phyloP scores from a whole-genome alignment of 371 early-diverging fungal genomes.

The Mucor circinelloides region DNA sequence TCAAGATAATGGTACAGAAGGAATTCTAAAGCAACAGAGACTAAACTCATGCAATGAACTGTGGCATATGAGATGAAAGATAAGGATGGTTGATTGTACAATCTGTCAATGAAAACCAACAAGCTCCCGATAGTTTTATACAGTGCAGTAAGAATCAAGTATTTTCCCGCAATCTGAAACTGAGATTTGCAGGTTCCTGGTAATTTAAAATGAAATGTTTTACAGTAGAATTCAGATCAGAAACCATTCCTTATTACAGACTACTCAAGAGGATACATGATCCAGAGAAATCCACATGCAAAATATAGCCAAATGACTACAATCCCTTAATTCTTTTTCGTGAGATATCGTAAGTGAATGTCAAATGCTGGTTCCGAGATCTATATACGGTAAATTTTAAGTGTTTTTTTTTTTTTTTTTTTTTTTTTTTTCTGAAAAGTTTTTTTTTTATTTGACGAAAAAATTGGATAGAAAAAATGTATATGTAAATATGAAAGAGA shows the following conservation, averaged over 20 bases:
- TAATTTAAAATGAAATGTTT: background rate
- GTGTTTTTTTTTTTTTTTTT: background rate
- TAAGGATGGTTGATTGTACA: too few species aligned
- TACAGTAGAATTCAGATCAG: background rate
- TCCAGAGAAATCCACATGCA: background rate
- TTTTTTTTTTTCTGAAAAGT: too few species aligned
- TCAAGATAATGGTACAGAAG: too few species aligned
- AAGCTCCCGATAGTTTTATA: background rate
- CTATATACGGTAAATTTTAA: background rate
- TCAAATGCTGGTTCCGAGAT: background rate
- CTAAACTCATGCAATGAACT: too few species aligned
- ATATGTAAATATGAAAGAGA: background rate
- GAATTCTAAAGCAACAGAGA: too few species aligned
- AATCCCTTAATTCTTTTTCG: background rate
- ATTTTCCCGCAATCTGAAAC: background rate
- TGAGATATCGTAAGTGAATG: background rate
- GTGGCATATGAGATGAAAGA: too few species aligned
- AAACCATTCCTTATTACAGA: background rate
- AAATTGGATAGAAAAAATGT: background rate
- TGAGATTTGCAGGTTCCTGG: background rate
- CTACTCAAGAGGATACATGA: background rate
- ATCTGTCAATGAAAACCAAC: background rate
- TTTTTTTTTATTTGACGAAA: background rate
- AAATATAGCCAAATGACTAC: background rate
- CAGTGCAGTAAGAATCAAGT: background rate